Evolutionary conservation across 2,329 filamentous ascomycete genomes (phyloP), one percentile per base, ranked within the genome.

Genomic region (Curvularia eragrostidis): DNA sequence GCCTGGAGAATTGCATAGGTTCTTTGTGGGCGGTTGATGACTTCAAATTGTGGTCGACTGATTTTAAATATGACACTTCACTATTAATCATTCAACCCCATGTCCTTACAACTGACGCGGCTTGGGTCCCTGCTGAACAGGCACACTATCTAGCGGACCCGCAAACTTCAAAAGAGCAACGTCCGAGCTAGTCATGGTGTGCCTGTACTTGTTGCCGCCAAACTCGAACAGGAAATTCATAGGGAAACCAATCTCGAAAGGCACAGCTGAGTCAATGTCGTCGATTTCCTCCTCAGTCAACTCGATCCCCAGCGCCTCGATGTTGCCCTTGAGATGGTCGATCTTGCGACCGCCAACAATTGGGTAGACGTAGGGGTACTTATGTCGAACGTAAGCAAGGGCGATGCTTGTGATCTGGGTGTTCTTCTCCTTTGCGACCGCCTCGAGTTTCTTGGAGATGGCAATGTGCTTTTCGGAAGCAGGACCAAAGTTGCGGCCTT

Each of bases 281-380:
- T 77, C 71, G 8, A 88, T 76, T 52, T 89, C 83, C 7, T 84
- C 79, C 0, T 81, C 75, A 0, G 79, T 80, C 48, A 88, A 73
- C 23, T 71, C 64, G 32, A 88, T 69, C 4, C 69, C 77, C 54
- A 89, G 66, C 0, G 84, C 85, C 65, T 83, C 77, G 56, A 89
- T 85, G 66, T 87, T 88, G 15, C 79, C 84, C 84, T 87, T 85
- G 48, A 93, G 77, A 71, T 93, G 89, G 42, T 89, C 86, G 8
- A 91, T 74, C 66, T 88, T 92, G n/a, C 89, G 82, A 0, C 89
- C 88, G 6, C 90, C 90, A 8, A 92, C 81, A 32, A 93, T 87
- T 0, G 90, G 91, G 68, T 91, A 91, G 10, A 93, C 89, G 61
- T 90, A 87, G 0, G 89, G 86, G 0, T 85, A 80, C 77, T 92